A percentile compares a stretch with the other conserved stretches of the same genome.
phyloP scores from a whole-genome alignment of 2,329 filamentous ascomycete genomes.

The Piedraia hortae region DNA sequence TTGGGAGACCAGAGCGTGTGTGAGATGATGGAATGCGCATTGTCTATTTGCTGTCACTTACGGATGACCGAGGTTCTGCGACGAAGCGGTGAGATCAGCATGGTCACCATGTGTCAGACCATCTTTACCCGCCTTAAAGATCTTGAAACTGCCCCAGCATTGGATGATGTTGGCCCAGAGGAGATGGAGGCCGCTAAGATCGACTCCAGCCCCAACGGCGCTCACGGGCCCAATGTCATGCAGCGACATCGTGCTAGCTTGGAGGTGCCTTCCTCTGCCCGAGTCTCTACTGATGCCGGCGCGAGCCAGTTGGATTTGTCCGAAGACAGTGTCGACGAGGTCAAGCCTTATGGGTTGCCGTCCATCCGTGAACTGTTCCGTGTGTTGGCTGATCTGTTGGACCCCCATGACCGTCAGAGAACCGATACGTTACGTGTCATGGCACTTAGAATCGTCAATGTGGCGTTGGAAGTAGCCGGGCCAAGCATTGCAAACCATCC shows the following conservation, averaged over 20 bases:
- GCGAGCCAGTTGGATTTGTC: constrained; percentile 19
- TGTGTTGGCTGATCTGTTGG: constrained; percentile 74
- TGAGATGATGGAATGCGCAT: constrained; percentile 95
- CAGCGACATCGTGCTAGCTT: constrained; percentile 34
- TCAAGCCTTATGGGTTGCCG: constrained; percentile 75
- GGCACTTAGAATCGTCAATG: constrained; percentile 89
- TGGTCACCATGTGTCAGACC: constrained; percentile 98
- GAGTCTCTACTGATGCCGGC: constrained; percentile 13
- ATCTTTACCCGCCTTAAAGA: constrained; percentile 86
- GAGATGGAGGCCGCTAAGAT: constrained; percentile 59
- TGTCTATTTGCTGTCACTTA: constrained; percentile 90
- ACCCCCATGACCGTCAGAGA: constrained; percentile 77
- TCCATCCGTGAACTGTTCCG: constrained; percentile 87
- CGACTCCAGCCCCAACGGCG: constrained; percentile 29
- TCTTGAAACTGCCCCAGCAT: constrained; percentile 42
- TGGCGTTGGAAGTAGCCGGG: constrained; percentile 83
- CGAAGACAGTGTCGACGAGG: constrained; percentile 22
- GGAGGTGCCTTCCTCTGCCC: constrained; percentile 7
- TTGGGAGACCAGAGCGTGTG: constrained; percentile 96
- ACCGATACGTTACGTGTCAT: constrained; percentile 92
- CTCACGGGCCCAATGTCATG: constrained; percentile 17
- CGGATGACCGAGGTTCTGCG: constrained; percentile 74
- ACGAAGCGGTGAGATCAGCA: constrained; percentile 77
- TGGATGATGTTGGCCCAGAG: constrained; percentile 33
- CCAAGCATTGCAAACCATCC: constrained; percentile 86